Conservation (phyloP, 192 early-diverging fungal species). For the Entrophospora sp. region DNA sequence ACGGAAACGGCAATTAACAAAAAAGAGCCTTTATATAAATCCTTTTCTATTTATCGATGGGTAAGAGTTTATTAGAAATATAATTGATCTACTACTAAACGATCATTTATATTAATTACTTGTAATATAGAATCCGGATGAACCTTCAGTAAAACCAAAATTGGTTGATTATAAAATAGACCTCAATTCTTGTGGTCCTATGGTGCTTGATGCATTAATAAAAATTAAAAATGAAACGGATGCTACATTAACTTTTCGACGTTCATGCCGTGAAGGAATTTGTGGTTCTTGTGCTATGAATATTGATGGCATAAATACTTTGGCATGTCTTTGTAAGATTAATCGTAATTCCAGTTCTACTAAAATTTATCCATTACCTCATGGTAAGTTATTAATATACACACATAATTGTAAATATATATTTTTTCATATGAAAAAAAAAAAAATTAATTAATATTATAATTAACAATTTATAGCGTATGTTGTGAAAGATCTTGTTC, state of each 20-base stretch:
- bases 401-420: too few relatives aligned
- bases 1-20: background rate
- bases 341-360: constrained; percentile 58
- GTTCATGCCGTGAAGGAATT: constrained; percentile 95
- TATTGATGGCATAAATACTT: constrained; percentile 91
- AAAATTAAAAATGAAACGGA: constrained; percentile 98
- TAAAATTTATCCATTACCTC: constrained; percentile 95
- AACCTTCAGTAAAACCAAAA: constrained; percentile 76
- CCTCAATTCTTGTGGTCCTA: constrained; percentile 88
- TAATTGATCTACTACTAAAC: background rate
- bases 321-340: constrained; percentile 88
- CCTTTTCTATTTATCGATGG: constrained; percentile 96
- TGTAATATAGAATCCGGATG: constrained; percentile 69
- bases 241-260: constrained; percentile 88
- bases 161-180: constrained; percentile 86
- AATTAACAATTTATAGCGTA: constrained; percentile 51
- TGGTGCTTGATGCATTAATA: constrained; percentile 92
- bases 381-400: constrained; percentile 57
- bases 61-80: constrained; percentile 36
- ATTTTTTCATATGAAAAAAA: background rate
- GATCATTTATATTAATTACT: background rate
- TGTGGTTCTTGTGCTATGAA: constrained; percentile 99
- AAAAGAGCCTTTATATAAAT: constrained; percentile 48
- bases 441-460: background rate
- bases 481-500: constrained; percentile 95